Evolutionary conservation across 345 rosid genomes (phyloP).

Genomic region (Linum tenue): DNA sequence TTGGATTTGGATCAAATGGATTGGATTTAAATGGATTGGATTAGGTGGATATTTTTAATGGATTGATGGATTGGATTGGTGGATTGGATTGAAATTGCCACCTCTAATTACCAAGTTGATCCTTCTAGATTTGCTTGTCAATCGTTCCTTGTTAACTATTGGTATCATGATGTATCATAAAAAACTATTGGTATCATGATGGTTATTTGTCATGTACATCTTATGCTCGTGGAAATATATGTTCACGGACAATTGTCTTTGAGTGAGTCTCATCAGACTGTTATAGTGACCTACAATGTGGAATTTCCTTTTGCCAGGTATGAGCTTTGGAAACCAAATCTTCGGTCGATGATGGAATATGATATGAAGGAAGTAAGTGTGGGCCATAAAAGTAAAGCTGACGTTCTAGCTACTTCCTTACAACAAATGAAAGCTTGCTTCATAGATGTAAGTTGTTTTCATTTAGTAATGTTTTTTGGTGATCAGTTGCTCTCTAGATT

Average conservation of each 20-base stretch:
- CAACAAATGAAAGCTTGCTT: conserved; percentile 97
- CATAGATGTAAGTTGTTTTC: conserved; percentile 63
- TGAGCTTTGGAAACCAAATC: conserved; percentile 97
- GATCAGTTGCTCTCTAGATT: not conserved
- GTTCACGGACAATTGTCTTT: not conserved
- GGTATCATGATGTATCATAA: too few species aligned
- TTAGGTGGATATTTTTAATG: too few species aligned
- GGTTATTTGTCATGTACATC: too few species aligned
- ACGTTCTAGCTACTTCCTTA: conserved; percentile 74
- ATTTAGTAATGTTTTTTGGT: not conserved
- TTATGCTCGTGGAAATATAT: too few species aligned
- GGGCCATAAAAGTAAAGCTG: conserved; percentile 71
- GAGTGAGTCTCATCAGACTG: not conserved
- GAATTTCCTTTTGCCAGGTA: conserved; percentile 40
- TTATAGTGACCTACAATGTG: conserved; percentile 5
- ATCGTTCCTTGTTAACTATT: too few species aligned
- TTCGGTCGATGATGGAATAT: conserved; percentile 83
- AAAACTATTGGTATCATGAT: too few species aligned
- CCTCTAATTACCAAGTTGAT: too few species aligned
- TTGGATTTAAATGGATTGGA: too few species aligned
- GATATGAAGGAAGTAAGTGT: conserved; percentile 93
- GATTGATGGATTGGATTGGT: too few species aligned
- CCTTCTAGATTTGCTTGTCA: too few species aligned
- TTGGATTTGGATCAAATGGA: too few species aligned
- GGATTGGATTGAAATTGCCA: too few species aligned